A percentile compares a stretch with the other conserved stretches of the same genome.
phyloP scores from a whole-genome alignment of 768 basidiomycete genomes.

The Leccinum longicurvipes region DNA sequence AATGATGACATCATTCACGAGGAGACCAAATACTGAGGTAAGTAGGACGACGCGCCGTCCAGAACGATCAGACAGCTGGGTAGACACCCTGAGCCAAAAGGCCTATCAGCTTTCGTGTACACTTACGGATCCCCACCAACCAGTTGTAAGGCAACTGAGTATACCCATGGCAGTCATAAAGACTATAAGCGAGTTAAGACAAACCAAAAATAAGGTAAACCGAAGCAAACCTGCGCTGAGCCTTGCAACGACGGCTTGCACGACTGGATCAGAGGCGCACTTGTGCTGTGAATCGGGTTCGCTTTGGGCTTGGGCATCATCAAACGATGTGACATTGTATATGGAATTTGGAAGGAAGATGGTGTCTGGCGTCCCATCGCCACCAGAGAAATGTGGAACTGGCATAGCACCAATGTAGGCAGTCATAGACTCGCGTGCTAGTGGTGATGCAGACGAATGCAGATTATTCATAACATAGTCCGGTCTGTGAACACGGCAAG shows the following conservation, averaged over 20 bases:
- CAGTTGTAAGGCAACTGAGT: constrained; percentile 73
- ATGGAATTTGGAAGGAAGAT: constrained; percentile 3
- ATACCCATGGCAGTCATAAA: constrained; percentile 67
- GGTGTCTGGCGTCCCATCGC: background rate
- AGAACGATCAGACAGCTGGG: constrained; percentile 69
- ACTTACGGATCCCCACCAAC: constrained; percentile 82
- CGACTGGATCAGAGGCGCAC: constrained; percentile 68
- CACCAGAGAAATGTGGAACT: background rate
- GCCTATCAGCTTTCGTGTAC: background rate
- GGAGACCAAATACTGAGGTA: constrained; percentile 55
- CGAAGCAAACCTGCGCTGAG: constrained; percentile 53
- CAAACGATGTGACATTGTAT: background rate
- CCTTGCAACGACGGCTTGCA: constrained; percentile 69
- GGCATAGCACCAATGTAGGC: background rate
- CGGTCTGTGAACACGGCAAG: constrained; percentile 64
- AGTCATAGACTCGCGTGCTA: background rate
- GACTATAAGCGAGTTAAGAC: constrained; percentile 36
- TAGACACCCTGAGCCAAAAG: background rate
- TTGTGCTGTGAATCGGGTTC: constrained; percentile 15
- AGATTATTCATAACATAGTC: constrained; percentile 35
- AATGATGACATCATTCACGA: constrained; percentile 59
- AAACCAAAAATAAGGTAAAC: background rate
- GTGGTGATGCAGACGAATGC: background rate
- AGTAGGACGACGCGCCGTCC: constrained; percentile 68
- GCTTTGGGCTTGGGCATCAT: background rate